These are phyloP conservation scores for Aaosphaeria pasadenensis DNA, from an alignment of 2,329 filamentous ascomycete genomes.

Conservation along the genomic window DNA sequence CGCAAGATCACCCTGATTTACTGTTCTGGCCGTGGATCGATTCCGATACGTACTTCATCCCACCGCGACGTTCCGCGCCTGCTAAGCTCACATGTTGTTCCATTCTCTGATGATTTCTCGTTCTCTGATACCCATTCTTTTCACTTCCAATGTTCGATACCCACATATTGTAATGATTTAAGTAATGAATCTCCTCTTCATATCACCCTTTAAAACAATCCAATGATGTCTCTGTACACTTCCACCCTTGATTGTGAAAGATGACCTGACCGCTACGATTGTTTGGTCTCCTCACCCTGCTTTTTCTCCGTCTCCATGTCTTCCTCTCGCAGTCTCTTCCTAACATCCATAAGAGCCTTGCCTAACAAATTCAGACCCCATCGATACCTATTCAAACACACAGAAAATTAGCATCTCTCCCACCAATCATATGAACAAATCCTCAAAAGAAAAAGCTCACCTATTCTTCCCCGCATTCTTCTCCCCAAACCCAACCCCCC, in stretches of 20 bases:
- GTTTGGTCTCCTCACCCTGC: not conserved
- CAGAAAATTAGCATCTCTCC: no score
- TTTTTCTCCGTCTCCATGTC: constrained; percentile 5
- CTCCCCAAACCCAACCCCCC: constrained; percentile 63
- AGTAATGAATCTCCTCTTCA: no score
- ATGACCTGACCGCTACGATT: no score
- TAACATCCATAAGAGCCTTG: constrained; percentile 59
- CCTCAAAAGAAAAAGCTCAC: no score
- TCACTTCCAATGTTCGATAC: no score
- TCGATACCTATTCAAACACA: constrained; percentile 23
- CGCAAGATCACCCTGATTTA: constrained; percentile 11
- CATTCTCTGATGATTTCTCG: not conserved
- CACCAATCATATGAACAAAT: no score
- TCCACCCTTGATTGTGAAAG: no score
- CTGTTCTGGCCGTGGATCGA: constrained; percentile 11
- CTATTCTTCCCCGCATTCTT: constrained; percentile 46
- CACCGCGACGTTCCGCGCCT: constrained; percentile 1
- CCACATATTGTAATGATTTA: no score
- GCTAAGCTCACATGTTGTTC: constrained; percentile 1
- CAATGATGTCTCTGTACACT: no score
- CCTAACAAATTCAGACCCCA: constrained; percentile 68
- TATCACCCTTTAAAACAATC: no score
- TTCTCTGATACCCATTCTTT: no score
- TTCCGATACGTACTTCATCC: constrained; percentile 5
- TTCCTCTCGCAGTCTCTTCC: constrained; percentile 50